phyloP scores from a whole-genome alignment of 2,329 filamentous ascomycete species.

The Sclerotinia subarctica region DNA sequence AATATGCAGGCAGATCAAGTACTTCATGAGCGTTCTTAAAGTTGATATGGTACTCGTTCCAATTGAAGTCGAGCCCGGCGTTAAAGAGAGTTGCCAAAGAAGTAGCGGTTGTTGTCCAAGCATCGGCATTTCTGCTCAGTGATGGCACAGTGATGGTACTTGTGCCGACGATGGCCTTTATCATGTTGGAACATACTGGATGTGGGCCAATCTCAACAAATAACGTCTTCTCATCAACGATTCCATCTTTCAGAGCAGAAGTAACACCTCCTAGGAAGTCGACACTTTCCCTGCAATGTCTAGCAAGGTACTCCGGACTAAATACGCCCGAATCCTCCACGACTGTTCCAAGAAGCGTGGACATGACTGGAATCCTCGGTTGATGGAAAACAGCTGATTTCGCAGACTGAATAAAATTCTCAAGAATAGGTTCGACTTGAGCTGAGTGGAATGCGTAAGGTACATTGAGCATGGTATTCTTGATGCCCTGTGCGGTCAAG shows the following conservation, averaged over 20 bases:
- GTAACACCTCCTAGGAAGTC: slow-evolving; percentile 63
- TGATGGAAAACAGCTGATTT: slow-evolving; percentile 52
- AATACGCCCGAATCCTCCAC: slow-evolving; percentile 56
- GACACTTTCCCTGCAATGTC: slow-evolving; percentile 66
- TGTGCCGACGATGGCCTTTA: slow-evolving; percentile 50
- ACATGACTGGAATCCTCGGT: slow-evolving; percentile 61
- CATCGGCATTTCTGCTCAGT: slow-evolving; percentile 58
- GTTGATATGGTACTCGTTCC: slow-evolving; percentile 64
- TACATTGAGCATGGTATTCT: slow-evolving; percentile 58
- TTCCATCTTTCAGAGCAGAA: slow-evolving; percentile 26
- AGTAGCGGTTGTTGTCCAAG: slow-evolving; percentile 60
- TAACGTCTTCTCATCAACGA: slow-evolving; percentile 64
- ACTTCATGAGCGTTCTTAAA: slow-evolving; percentile 56
- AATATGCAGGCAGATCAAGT: slow-evolving; percentile 63
- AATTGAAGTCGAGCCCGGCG: slow-evolving; percentile 61
- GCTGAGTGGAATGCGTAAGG: slow-evolving; percentile 65
- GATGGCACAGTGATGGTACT: slow-evolving; percentile 56
- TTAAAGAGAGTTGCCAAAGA: slow-evolving; percentile 58
- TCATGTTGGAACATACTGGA: slow-evolving; percentile 63
- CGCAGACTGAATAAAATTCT: slow-evolving; percentile 54
- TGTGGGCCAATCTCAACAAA: slow-evolving; percentile 68
- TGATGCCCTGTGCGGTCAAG: slow-evolving; percentile 52
- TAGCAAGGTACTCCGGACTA: slow-evolving; percentile 59
- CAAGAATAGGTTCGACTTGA: slow-evolving; percentile 60
- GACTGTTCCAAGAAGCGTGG: slow-evolving; percentile 60